A percentile compares a stretch with the other conserved stretches of the same genome.
phyloP scores from a whole-genome alignment of 257 asterid genomes.

The Galeopsis tetrahit region DNA sequence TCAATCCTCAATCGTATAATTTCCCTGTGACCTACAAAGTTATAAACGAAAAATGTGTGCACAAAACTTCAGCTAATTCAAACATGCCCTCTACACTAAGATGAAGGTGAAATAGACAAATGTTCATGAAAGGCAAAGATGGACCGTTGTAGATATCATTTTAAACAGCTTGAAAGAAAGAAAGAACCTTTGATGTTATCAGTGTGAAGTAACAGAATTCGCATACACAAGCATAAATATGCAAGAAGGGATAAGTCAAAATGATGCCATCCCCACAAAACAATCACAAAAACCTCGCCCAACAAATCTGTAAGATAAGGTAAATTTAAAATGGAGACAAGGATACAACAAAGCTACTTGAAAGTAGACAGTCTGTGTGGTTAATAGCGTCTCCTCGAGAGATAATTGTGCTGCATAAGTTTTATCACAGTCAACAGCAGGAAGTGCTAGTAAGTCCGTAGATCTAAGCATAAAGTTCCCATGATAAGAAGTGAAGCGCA shows the following conservation, averaged over 20 bases:
- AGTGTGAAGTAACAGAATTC: conserved; percentile 21
- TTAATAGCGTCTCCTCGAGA: conserved; percentile 81
- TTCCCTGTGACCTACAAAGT: conserved; percentile 3
- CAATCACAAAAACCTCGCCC: conserved; percentile 7
- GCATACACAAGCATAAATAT: background rate
- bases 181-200: background rate
- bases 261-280: background rate
- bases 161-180: conserved; percentile 26
- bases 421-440: conserved; percentile 91
- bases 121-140: conserved; percentile 8
- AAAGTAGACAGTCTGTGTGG: conserved; percentile 73
- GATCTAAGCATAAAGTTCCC: conserved; percentile 95
- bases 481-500: conserved; percentile 88
- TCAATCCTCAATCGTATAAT: conserved; percentile 23
- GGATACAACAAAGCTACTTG: conserved; percentile 96
- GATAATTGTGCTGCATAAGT: conserved; percentile 88
- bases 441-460: conserved; percentile 88
- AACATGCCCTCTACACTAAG: conserved; percentile 15
- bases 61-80: conserved; percentile 15
- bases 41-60: background rate
- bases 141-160: conserved; percentile 11
- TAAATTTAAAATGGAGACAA: conserved; percentile 30
- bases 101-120: conserved; percentile 25
- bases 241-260: background rate
- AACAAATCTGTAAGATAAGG: conserved; percentile 16